Evolutionary conservation across 805 yeast genomes (phyloP).

Genomic region (Barnettozyma populi): DNA sequence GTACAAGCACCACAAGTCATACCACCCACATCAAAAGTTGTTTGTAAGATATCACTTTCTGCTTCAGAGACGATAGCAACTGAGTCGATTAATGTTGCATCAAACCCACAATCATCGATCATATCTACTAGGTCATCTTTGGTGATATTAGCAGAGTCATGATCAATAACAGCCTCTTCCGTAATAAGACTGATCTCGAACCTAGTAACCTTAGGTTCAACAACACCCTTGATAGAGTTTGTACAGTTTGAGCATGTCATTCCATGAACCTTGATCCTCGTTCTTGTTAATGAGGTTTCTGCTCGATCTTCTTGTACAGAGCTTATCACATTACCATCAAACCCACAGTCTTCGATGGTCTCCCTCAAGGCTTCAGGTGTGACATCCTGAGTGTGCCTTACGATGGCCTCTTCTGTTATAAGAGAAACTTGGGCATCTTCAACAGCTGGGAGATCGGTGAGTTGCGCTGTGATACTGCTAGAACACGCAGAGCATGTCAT

Average conservation of each 20-base stretch:
- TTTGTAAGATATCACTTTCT: conserved; percentile 1
- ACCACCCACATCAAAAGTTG: conserved; percentile 14
- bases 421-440: conserved; percentile 57
- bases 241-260: conserved; percentile 92
- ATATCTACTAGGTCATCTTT: conserved; percentile 37
- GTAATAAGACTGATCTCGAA: conserved; percentile 71
- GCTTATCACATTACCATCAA: conserved; percentile 16
- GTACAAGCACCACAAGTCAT: conserved; percentile 35
- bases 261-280: conserved; percentile 37
- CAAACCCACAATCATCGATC: conserved; percentile 76
- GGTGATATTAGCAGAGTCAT: conserved; percentile 28
- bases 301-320: conserved; percentile 1
- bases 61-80: not conserved
- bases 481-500: conserved; percentile 94
- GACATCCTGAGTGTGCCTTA: conserved; percentile 38
- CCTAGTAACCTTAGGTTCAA: conserved; percentile 40
- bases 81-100: conserved; percentile 31
- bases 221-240: conserved; percentile 52
- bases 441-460: conserved; percentile 47
- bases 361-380: conserved; percentile 34
- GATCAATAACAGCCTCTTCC: conserved; percentile 60
- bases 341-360: conserved; percentile 70
- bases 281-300: conserved; percentile 1
- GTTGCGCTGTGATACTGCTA: conserved; percentile 54
- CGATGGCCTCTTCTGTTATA: conserved; percentile 66